A percentile compares a stretch with the other conserved stretches of the same genome.
Conservation (phyloP, 176 grass and related monocot genomes). For the Zoysia japonica region DNA sequence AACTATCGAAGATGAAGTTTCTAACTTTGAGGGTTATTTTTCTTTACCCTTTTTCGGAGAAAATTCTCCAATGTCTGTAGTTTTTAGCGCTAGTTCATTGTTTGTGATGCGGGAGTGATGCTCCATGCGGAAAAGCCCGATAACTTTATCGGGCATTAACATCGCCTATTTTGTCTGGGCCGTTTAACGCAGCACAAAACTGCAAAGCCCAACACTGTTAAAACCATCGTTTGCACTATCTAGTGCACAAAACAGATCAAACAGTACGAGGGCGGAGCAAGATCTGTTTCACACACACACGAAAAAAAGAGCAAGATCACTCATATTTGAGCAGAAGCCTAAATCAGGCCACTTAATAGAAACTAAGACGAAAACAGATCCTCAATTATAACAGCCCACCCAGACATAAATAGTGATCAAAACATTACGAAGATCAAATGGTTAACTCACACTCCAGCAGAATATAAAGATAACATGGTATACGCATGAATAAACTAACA, state of each 20-base stretch:
- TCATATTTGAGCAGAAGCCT: neutral
- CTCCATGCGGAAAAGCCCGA: neutral
- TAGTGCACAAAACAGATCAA: neutral
- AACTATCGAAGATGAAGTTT: neutral
- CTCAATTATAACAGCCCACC: no score
- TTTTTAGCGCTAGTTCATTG: no score
- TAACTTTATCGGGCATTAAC: neutral
- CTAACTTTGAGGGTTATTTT: neutral
- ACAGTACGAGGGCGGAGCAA: no score
- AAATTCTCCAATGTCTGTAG: no score
- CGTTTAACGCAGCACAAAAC: no score
- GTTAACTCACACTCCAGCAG: neutral
- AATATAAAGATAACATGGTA: neutral
- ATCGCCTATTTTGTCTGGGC: neutral
- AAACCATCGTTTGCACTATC: neutral
- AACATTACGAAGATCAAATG: no score
- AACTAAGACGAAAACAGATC: neutral
- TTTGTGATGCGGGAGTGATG: no score
- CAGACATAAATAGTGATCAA: no score
- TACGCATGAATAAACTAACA: neutral
- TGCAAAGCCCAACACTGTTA: neutral
- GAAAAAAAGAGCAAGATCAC: neutral
- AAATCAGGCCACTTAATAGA: neutral
- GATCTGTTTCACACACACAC: no score
- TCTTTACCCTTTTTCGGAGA: no score